These are phyloP conservation scores for Cucumis cinereus DNA, from an alignment of 306 rosid species.

Conservation along the genomic window DNA sequence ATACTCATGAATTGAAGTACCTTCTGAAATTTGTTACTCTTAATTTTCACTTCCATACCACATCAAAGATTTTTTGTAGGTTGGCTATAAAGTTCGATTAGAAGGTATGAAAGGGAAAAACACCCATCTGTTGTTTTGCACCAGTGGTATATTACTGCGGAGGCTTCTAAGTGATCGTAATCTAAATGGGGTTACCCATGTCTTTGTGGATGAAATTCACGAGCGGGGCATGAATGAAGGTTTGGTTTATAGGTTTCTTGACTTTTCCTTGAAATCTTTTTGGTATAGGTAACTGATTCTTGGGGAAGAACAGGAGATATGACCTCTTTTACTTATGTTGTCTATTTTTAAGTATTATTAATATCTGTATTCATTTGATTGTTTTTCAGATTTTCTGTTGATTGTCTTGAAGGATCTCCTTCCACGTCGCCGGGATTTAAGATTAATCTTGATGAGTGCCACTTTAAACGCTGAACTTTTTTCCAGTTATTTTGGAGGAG, in stretches of 20 bases:
- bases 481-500: conserved; percentile 42
- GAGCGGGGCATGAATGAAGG: conserved; percentile 65
- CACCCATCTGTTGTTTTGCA: conserved; percentile 48
- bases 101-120: conserved; percentile 53
- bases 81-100: conserved; percentile 50
- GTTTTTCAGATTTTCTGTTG: conserved; percentile 32
- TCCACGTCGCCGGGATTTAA: conserved; percentile 38
- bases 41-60: conserved; percentile 55
- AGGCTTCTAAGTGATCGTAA: conserved; percentile 45
- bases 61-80: conserved; percentile 70
- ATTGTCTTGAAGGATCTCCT: conserved; percentile 47
- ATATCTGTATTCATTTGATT: not conserved
- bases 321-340: not conserved
- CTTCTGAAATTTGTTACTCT: conserved; percentile 28
- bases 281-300: not conserved
- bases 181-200: conserved; percentile 44
- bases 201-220: conserved; percentile 53
- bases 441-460: conserved; percentile 47
- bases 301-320: not conserved
- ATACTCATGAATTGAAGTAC: conserved; percentile 7
- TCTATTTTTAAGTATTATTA: not conserved
- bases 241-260: conserved; percentile 5
- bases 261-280: not conserved
- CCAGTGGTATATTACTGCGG: conserved; percentile 51
- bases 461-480: conserved; percentile 54